Percentiles rank a stretch among this genome's conserved stretches.
Conservation (phyloP, 2,329 filamentous ascomycete species). For the Penicillium occitanis region DNA sequence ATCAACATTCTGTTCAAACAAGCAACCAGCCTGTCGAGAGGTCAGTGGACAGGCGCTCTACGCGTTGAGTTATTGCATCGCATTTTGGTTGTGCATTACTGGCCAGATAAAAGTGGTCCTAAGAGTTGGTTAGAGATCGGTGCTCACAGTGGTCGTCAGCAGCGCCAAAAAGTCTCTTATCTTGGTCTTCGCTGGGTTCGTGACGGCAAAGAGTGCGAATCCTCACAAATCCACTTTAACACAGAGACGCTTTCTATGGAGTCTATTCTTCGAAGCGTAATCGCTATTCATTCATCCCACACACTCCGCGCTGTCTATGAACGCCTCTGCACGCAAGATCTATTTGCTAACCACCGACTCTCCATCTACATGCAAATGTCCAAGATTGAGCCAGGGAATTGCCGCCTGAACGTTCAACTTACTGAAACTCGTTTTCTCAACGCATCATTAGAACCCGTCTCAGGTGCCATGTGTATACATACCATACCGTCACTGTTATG, state of each 20-base stretch:
- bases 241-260: constrained; percentile 70
- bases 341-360: constrained; percentile 63
- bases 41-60: constrained; percentile 75
- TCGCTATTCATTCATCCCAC: constrained; percentile 71
- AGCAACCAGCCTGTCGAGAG: constrained; percentile 66
- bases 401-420: constrained; percentile 67
- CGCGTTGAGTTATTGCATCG: constrained; percentile 77
- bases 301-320: constrained; percentile 67
- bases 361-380: constrained; percentile 60
- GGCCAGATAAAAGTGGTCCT: constrained; percentile 66
- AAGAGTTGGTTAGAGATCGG: constrained; percentile 94
- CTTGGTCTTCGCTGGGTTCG: constrained; percentile 73
- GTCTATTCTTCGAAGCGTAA: constrained; percentile 67
- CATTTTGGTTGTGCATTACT: constrained; percentile 86
- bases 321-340: constrained; percentile 58
- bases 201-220: constrained; percentile 71
- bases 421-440: constrained; percentile 61
- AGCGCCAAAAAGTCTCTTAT: constrained; percentile 29
- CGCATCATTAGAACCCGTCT: constrained; percentile 72
- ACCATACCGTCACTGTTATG: constrained; percentile 60
- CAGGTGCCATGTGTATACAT: constrained; percentile 71
- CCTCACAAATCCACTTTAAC: constrained; percentile 67
- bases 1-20: constrained; percentile 79
- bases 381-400: constrained; percentile 63
- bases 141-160: constrained; percentile 47